Evolutionary conservation across 768 basidiomycete genomes (phyloP).

Genomic region (Trametes sanguinea): DNA sequence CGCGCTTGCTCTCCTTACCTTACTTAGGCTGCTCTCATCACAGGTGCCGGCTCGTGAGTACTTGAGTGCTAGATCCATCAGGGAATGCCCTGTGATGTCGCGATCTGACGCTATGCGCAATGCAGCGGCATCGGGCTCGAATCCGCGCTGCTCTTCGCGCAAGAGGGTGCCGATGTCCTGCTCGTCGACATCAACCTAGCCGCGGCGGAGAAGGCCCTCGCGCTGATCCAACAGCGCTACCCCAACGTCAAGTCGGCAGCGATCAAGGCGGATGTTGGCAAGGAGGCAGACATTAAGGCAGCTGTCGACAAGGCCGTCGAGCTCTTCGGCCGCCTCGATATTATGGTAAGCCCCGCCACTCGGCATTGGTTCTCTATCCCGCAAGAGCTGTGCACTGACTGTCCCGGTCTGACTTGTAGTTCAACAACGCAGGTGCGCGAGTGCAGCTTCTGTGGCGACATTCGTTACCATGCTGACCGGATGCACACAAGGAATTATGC

Average conservation of each 20-base stretch:
- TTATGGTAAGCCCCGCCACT: slow-evolving; percentile 68
- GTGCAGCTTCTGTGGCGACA: slow-evolving; percentile 10
- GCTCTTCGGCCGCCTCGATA: slow-evolving; percentile 90
- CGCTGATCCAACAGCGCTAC: slow-evolving; percentile 61
- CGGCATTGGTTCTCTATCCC: background rate
- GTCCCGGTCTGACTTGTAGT: slow-evolving; percentile 46
- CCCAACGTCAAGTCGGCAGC: slow-evolving; percentile 72
- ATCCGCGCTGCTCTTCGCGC: slow-evolving; percentile 91
- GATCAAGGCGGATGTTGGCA: slow-evolving; percentile 82
- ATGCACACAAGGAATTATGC: slow-evolving; percentile 83
- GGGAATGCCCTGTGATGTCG: background rate
- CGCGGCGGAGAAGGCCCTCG: slow-evolving; percentile 68
- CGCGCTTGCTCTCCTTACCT: background rate
- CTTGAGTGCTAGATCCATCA: background rate
- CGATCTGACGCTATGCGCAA: background rate
- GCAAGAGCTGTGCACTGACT: background rate
- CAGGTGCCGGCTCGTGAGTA: slow-evolving; percentile 55
- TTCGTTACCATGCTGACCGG: background rate
- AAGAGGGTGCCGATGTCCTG: slow-evolving; percentile 90
- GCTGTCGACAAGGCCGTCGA: slow-evolving; percentile 79
- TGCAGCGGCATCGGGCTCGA: slow-evolving; percentile 94
- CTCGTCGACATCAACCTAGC: slow-evolving; percentile 85
- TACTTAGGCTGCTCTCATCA: slow-evolving; percentile 42
- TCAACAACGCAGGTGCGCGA: slow-evolving; percentile 83
- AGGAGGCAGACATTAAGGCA: slow-evolving; percentile 83